Conservation (phyloP, 2,329 filamentous ascomycete genomes). For the Arthrobotrys iridis region DNA sequence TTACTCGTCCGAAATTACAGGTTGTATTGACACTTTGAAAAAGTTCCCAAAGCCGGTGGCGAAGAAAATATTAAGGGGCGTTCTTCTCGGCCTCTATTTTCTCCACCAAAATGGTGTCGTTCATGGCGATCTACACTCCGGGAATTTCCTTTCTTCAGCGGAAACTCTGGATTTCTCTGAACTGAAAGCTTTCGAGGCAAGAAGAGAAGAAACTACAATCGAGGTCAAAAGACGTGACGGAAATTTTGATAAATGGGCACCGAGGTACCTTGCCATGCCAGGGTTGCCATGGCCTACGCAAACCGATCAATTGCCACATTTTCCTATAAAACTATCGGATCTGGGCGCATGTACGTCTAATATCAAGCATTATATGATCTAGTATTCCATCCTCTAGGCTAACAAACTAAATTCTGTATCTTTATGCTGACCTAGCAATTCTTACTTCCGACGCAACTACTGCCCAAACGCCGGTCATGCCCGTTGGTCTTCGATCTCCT, state of each 20-base stretch:
- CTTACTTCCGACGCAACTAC: neutral
- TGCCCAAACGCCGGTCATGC: neutral
- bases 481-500: conserved; percentile 8
- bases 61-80: conserved; percentile 1
- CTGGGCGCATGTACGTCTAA: conserved; percentile 9
- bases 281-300: neutral
- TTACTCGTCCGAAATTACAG: conserved; percentile 8
- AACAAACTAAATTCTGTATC: neutral
- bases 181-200: neutral
- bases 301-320: conserved; percentile 14
- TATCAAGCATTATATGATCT: neutral
- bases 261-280: conserved; percentile 8
- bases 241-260: conserved; percentile 19
- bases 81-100: conserved; percentile 13
- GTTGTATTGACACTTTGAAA: neutral
- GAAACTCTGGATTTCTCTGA: neutral
- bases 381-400: neutral
- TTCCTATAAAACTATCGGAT: conserved; percentile 28
- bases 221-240: conserved; percentile 12
- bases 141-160: conserved; percentile 18
- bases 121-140: conserved; percentile 4
- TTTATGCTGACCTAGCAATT: neutral
- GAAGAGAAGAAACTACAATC: neutral
- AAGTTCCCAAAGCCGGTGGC: conserved; percentile 10
- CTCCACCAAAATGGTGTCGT: conserved; percentile 25